These are phyloP conservation scores for Murraya paniculata DNA, from an alignment of 345 rosid genomes.

Conservation along the genomic window DNA sequence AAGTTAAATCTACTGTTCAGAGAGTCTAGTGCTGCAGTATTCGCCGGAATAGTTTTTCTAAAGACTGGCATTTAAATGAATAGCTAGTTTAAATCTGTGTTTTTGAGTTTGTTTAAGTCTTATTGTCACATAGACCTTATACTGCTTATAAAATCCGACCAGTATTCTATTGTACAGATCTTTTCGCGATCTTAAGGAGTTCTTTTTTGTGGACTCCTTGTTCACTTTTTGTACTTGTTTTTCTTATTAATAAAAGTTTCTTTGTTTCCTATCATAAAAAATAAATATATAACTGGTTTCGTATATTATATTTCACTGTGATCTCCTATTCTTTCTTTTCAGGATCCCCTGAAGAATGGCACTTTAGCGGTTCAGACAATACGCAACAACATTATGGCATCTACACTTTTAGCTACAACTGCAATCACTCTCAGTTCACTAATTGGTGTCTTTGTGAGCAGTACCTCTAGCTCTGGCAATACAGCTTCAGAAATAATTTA, in stretches of 20 bases:
- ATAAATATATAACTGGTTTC: neutral
- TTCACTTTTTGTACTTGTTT: too few relatives aligned
- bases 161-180: too few relatives aligned
- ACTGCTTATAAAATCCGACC: too few relatives aligned
- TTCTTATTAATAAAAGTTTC: too few relatives aligned
- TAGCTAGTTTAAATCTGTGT: too few relatives aligned
- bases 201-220: too few relatives aligned
- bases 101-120: too few relatives aligned
- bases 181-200: too few relatives aligned
- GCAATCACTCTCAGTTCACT: conserved; percentile 90
- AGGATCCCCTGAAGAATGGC: conserved; percentile 96
- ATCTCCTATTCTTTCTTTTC: conserved; percentile 13
- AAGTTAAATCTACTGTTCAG: neutral
- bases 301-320: neutral
- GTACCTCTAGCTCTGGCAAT: conserved; percentile 48
- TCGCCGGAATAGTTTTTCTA: neutral
- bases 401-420: conserved; percentile 86
- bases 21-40: neutral
- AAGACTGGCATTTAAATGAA: neutral
- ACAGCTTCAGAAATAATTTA: conserved; percentile 43
- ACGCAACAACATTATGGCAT: conserved; percentile 97
- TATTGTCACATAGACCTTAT: too few relatives aligned
- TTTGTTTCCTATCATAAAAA: too few relatives aligned
- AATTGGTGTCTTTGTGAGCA: conserved; percentile 78
- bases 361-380: conserved; percentile 78